Evolutionary conservation across 1,284 basidiomycete genomes (phyloP), one percentile per base, ranked within the genome.

Genomic region (Fomitiporia mediterranea): DNA sequence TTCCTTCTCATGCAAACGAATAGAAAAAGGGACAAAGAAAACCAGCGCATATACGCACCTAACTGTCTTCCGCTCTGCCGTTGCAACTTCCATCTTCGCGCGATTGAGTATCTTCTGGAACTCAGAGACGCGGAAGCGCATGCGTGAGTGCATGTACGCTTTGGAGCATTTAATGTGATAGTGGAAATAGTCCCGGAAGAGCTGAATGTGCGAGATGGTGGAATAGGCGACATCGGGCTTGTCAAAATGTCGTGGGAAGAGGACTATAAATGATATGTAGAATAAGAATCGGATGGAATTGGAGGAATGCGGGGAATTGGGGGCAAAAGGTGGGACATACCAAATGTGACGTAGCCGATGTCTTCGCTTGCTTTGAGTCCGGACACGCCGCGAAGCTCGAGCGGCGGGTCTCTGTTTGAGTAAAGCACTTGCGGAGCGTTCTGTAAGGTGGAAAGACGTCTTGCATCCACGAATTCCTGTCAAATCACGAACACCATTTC

Each of bases 121-220:
- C 72, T 98, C 94, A 13, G 90, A 85, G 11, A 98, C 97, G 25
- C 97, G 85, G 68, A 89, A 82, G 60, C 97, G 82, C 95, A 99
- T 97, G 51, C 97, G 80, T 23, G 93, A 96, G 73, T 99, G 97
- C 92, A 99, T 96, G 75, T 99, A 99, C 1, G 96, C 97, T 72
- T 99, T 99, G 53, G 90, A 95, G 72, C 96, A 98, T 69, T 96
- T 99, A 83, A 99, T 97, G 73, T 99, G 97, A 73, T 99, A 99
- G 74, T 99, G 97, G 37, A 99, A 79, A 69, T 98, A 98, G 72
- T 98, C 94, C 52, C 97, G 82, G 87, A 99, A 99, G 38, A 98
- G 80, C 70, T 98, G 94, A 67, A 99, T 92, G 66, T 94, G 92
- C 35, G 94, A 95, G 68, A 98, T 98, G 13, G 94, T 96, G 30